Conservation (phyloP, 192 early-diverging fungal genomes). For the Coemansia sp. region DNA sequence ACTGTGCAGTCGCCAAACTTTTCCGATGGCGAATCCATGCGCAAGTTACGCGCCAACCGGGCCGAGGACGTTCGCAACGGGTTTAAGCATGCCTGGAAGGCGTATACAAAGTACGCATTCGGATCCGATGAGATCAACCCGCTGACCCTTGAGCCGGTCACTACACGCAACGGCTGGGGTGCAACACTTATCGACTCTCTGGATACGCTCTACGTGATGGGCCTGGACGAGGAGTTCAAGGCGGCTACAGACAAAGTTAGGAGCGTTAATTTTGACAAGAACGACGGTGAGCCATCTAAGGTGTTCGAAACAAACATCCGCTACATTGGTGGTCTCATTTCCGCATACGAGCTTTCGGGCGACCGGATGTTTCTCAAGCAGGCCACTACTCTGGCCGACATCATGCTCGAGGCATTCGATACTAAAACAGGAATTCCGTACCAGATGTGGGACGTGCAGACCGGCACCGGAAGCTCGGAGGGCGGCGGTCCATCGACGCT, state of each 20-base stretch:
- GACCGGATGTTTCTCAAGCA: conserved; percentile 67
- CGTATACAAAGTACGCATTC: conserved; percentile 75
- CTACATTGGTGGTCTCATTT: conserved; percentile 82
- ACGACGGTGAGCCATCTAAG: conserved; percentile 69
- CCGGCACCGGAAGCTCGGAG: conserved; percentile 49
- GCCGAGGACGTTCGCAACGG: conserved; percentile 60
- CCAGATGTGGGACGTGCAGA: conserved; percentile 78
- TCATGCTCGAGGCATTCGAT: conserved; percentile 71
- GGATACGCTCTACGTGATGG: conserved; percentile 87
- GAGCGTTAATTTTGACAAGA: conserved; percentile 65
- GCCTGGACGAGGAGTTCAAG: conserved; percentile 74
- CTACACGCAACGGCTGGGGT: conserved; percentile 66
- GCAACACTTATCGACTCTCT: conserved; percentile 91
- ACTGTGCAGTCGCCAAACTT: conserved; percentile 45
- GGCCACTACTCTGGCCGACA: conserved; percentile 79
- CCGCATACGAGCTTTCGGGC: conserved; percentile 71
- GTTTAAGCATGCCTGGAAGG: conserved; percentile 72
- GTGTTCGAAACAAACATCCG: conserved; percentile 90
- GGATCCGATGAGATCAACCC: conserved; percentile 73
- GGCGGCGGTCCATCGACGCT: conserved; percentile 30
- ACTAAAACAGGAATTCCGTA: conserved; percentile 56
- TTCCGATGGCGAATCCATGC: conserved; percentile 24
- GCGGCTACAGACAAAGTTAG: conserved; percentile 72
- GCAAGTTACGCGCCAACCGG: conserved; percentile 55
- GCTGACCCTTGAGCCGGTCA: conserved; percentile 49